These are phyloP conservation scores for Bryoglossum gracile DNA, from an alignment of 495 filamentous ascomycete genomes.

Conservation along the genomic window DNA sequence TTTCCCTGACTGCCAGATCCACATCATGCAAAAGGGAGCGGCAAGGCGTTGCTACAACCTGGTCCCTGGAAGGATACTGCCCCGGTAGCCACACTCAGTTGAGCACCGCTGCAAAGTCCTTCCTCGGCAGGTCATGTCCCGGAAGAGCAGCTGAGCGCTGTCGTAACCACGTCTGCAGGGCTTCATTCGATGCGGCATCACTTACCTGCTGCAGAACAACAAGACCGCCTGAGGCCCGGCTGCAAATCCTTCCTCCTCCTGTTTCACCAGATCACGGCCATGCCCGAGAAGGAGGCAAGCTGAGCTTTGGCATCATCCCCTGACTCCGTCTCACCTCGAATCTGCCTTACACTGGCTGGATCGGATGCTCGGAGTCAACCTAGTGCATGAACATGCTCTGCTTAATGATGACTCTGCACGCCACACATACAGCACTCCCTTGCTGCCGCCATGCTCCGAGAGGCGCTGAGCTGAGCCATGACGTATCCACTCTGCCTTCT, in stretches of 20 bases:
- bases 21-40: background rate
- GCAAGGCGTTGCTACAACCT: background rate
- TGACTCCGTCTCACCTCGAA: background rate
- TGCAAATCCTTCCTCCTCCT: background rate
- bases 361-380: background rate
- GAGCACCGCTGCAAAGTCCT: too few relatives aligned
- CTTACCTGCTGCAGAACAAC: too few relatives aligned
- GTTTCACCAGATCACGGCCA: background rate
- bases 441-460: background rate
- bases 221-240: background rate
- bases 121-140: too few relatives aligned
- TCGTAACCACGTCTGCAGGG: too few relatives aligned
- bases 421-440: background rate
- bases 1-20: background rate
- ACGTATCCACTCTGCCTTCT: background rate
- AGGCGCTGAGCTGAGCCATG: background rate
- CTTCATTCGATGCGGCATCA: too few relatives aligned
- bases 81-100: too few relatives aligned
- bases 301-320: background rate
- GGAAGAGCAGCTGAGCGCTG: too few relatives aligned
- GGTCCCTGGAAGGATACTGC: too few relatives aligned
- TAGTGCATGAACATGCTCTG: background rate
- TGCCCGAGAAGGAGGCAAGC: background rate
- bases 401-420: too few relatives aligned
- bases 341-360: background rate